Evolutionary conservation across 140 eudicot genomes (phyloP).

Genomic region (Anethum foeniculum): DNA sequence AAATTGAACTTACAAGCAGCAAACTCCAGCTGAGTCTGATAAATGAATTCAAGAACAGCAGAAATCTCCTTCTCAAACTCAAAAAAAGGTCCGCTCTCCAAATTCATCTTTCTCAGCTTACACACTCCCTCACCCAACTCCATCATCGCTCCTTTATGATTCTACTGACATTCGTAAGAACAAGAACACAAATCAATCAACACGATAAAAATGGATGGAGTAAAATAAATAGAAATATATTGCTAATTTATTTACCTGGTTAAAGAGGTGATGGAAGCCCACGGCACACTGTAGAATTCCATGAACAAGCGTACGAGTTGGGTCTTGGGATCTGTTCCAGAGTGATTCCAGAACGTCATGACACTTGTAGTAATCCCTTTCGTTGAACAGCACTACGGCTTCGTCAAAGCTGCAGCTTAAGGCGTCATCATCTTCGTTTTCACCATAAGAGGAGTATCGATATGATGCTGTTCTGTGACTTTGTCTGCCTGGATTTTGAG

Average conservation of each 20-base stretch:
- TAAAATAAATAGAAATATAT: neutral
- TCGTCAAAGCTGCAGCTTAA: slow-evolving; percentile 41
- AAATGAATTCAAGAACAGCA: slow-evolving; percentile 72
- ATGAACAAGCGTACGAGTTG: slow-evolving; percentile 61
- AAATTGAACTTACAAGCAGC: slow-evolving; percentile 71
- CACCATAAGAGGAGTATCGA: slow-evolving; percentile 37
- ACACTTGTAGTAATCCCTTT: slow-evolving; percentile 62
- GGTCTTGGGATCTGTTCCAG: slow-evolving; percentile 74
- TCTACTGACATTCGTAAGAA: slow-evolving; percentile 22
- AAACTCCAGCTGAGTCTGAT: slow-evolving; percentile 73
- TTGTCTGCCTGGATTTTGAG: neutral
- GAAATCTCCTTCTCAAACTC: slow-evolving; percentile 70
- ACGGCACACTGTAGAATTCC: slow-evolving; percentile 86
- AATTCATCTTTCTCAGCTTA: slow-evolving; percentile 71
- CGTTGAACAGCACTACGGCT: slow-evolving; percentile 65
- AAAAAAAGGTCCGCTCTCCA: slow-evolving; percentile 65
- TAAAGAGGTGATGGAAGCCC: slow-evolving; percentile 87
- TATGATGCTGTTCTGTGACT: slow-evolving; percentile 23
- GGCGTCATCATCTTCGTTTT: slow-evolving; percentile 20
- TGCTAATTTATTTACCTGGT: slow-evolving; percentile 40
- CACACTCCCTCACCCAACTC: slow-evolving; percentile 90
- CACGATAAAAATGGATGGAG: slow-evolving; percentile 37
- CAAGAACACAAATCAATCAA: neutral
- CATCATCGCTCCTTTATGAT: slow-evolving; percentile 97
- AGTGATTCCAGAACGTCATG: slow-evolving; percentile 71